Evolutionary conservation across 1,284 basidiomycete species (phyloP).

Genomic region (Cutaneotrichosporon mucoides): DNA sequence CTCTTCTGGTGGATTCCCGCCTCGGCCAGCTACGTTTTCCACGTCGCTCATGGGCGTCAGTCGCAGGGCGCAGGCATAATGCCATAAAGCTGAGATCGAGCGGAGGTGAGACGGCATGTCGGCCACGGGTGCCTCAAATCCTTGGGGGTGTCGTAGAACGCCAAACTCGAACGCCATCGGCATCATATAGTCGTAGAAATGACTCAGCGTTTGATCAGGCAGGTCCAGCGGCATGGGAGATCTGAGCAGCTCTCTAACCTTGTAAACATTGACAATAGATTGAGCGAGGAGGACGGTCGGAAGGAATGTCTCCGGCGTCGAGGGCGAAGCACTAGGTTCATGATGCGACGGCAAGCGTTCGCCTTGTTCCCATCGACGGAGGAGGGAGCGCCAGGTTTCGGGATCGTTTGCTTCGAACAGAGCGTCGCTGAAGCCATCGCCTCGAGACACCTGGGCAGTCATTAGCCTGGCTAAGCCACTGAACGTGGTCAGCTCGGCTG

Average conservation of each 20-base stretch:
- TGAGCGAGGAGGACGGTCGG: constrained; percentile 7
- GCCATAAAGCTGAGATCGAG: constrained; percentile 6
- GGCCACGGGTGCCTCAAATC: neutral
- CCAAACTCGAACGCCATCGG: neutral
- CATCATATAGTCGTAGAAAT: constrained; percentile 5
- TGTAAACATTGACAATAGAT: constrained; percentile 9
- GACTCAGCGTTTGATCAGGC: neutral
- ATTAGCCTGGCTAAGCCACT: constrained; percentile 6
- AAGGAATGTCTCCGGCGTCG: constrained; percentile 1
- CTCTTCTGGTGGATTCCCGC: neutral
- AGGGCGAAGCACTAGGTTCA: neutral
- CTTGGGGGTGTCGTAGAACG: neutral
- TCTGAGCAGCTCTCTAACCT: neutral
- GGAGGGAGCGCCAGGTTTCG: constrained; percentile 6
- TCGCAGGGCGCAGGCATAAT: constrained; percentile 6
- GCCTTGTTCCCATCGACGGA: neutral
- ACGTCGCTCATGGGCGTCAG: constrained; percentile 7
- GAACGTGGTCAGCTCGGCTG: constrained; percentile 8
- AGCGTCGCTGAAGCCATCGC: constrained; percentile 10
- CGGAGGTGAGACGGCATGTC: neutral
- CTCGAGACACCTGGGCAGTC: neutral
- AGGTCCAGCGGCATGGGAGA: neutral
- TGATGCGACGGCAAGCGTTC: too few relatives aligned
- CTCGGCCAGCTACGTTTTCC: constrained; percentile 6
- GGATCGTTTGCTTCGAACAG: constrained; percentile 15